phyloP scores from a whole-genome alignment of 148 eudicot genomes.

The Suaeda aralocaspica region DNA sequence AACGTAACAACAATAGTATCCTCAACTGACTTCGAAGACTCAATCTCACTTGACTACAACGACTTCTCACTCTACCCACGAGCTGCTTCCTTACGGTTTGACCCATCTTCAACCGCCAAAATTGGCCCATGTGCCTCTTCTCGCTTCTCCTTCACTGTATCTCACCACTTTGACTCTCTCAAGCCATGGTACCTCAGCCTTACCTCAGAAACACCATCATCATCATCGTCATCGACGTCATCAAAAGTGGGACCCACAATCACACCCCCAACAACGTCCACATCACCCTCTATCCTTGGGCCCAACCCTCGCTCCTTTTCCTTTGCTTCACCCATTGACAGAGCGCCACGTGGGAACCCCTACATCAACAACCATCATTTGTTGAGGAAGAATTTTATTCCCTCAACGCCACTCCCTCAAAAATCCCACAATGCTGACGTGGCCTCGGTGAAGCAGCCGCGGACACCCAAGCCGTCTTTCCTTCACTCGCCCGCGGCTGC shows the following conservation, averaged over 20 bases:
- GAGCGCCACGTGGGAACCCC: conserved; percentile 45
- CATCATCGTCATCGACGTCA: conserved; percentile 43
- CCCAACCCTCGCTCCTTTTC: conserved; percentile 74
- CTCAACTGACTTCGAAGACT: conserved; percentile 67
- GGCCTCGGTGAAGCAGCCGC: conserved; percentile 42
- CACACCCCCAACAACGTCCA: neutral
- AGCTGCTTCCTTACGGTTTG: conserved; percentile 79
- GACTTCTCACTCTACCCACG: conserved; percentile 69
- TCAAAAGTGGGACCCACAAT: conserved; percentile 54
- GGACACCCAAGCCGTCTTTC: conserved; percentile 85
- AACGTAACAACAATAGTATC: conserved; percentile 53
- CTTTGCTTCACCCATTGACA: conserved; percentile 69
- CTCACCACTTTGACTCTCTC: conserved; percentile 80
- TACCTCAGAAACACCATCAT: conserved; percentile 37
- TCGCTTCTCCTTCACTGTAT: conserved; percentile 88
- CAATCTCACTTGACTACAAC: conserved; percentile 46
- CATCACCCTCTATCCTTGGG: conserved; percentile 21
- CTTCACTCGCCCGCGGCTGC: conserved; percentile 59
- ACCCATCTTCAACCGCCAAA: conserved; percentile 56
- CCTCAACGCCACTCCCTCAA: conserved; percentile 83
- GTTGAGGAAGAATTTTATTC: conserved; percentile 57
- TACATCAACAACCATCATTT: conserved; percentile 2
- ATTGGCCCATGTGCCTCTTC: conserved; percentile 79
- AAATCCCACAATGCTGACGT: conserved; percentile 64
- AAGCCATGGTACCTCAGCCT: conserved; percentile 90